A percentile compares a stretch with the other conserved stretches of the same genome.
phyloP scores from a whole-genome alignment of 2,329 filamentous ascomycete species.

The Shiraia sp. region DNA sequence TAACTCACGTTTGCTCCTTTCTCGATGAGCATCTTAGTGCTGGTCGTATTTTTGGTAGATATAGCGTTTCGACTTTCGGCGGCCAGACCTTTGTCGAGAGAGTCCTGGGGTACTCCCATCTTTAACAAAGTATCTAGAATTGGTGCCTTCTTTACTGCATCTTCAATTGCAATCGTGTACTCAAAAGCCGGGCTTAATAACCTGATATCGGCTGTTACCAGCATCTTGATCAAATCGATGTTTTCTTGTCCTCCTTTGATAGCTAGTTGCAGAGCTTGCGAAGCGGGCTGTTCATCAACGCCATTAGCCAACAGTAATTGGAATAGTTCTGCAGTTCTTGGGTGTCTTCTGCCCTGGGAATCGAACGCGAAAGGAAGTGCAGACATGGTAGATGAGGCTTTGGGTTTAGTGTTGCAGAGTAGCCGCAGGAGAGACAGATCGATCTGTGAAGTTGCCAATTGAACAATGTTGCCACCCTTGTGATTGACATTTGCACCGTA shows the following conservation, averaged over 20 bases:
- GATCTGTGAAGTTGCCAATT: constrained; percentile 31
- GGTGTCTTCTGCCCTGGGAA: constrained; percentile 24
- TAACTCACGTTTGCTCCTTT: constrained; percentile 51
- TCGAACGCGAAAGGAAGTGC: constrained; percentile 37
- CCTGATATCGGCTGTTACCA: constrained; percentile 26
- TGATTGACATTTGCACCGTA: constrained; percentile 29
- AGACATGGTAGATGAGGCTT: constrained; percentile 21
- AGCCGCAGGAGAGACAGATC: constrained; percentile 31
- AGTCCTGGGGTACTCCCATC: constrained; percentile 32
- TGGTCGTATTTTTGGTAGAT: constrained; percentile 24
- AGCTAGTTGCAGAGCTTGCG: constrained; percentile 28
- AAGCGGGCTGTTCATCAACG: constrained; percentile 25
- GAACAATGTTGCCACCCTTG: constrained; percentile 28
- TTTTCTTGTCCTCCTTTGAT: constrained; percentile 35
- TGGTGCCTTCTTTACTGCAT: constrained; percentile 25
- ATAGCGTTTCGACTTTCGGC: constrained; percentile 27
- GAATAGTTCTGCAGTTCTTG: constrained; percentile 28
- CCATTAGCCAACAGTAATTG: constrained; percentile 30
- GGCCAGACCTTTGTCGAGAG: constrained; percentile 33
- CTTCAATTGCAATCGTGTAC: constrained; percentile 24
- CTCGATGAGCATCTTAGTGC: constrained; percentile 32
- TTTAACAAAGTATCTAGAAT: constrained; percentile 31
- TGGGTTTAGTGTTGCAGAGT: constrained; percentile 28
- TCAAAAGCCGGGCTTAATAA: constrained; percentile 34
- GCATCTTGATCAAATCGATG: constrained; percentile 35